Percentiles rank a stretch among this genome's conserved stretches.
Conservation (phyloP, 306 rosid genomes). For the Fragaria vesca region DNA sequence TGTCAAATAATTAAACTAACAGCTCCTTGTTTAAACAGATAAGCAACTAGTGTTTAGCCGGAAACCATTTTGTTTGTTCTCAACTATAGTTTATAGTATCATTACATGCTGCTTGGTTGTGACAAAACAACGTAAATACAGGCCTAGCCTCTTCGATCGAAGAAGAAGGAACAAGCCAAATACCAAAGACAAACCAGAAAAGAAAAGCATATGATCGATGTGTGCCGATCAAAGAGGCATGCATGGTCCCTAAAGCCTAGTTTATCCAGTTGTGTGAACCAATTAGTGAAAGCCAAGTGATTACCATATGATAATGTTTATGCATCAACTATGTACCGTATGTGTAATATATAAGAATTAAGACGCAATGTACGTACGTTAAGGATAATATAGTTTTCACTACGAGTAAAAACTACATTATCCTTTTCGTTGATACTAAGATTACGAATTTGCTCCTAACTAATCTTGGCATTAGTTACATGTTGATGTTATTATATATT, state of each 20-base stretch:
- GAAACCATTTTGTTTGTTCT: constrained; percentile 3
- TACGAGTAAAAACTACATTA: constrained; percentile 7
- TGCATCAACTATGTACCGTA: too few relatives aligned
- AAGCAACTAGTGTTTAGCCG: not conserved
- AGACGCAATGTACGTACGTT: not conserved
- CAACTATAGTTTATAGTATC: constrained; percentile 1
- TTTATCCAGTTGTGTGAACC: not conserved
- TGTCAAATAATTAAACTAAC: not conserved
- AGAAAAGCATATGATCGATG: not conserved
- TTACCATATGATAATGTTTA: not conserved
- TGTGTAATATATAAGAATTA: not conserved
- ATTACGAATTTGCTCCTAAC: not conserved
- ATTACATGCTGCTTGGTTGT: not conserved
- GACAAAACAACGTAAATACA: not conserved
- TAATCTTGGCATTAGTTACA: not conserved
- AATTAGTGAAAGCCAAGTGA: constrained; percentile 9
- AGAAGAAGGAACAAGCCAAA: not conserved
- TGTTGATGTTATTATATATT: not conserved
- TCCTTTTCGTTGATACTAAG: constrained; percentile 6
- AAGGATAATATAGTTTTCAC: constrained; percentile 6
- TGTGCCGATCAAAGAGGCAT: not conserved
- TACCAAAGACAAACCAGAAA: not conserved
- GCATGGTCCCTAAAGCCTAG: not conserved
- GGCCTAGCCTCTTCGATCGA: not conserved
- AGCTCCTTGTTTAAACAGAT: not conserved